Evolutionary conservation across 1,284 basidiomycete species (phyloP).

Genomic region (Microbotryum lychnidis-dioicae): DNA sequence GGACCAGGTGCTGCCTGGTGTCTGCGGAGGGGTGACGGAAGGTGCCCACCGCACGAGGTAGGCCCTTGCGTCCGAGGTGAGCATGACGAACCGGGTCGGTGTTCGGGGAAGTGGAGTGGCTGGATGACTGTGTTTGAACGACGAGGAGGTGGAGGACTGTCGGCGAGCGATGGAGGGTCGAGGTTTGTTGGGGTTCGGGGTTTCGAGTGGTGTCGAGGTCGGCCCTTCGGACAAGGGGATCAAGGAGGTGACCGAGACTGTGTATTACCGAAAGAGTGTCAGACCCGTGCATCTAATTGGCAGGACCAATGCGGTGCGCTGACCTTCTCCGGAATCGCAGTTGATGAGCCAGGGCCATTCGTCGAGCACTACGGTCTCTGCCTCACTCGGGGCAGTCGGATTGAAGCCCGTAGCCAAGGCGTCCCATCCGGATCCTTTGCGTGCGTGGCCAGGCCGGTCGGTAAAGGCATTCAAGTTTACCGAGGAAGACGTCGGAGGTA

Average conservation of each 20-base stretch:
- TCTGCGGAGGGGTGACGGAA: slow-evolving; percentile 12
- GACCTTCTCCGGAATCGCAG: slow-evolving; percentile 11
- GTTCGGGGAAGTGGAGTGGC: slow-evolving; percentile 23
- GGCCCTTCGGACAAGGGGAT: background rate
- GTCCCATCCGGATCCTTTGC: slow-evolving; percentile 20
- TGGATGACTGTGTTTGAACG: background rate
- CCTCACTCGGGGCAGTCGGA: background rate
- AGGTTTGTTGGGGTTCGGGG: background rate
- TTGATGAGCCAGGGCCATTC: slow-evolving; percentile 29
- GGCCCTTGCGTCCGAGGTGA: slow-evolving; percentile 42
- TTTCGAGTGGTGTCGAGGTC: too few species aligned
- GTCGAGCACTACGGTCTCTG: slow-evolving; percentile 17
- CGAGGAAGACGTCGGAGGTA: slow-evolving; percentile 5
- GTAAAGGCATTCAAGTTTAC: slow-evolving; percentile 3
- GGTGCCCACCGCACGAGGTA: slow-evolving; percentile 38
- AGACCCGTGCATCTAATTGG: background rate
- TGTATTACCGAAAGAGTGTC: background rate
- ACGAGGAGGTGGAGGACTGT: background rate
- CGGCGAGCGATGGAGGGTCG: background rate
- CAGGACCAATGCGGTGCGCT: background rate
- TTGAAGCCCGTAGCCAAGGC: background rate
- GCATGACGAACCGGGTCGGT: slow-evolving; percentile 38
- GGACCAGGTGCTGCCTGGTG: background rate
- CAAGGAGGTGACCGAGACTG: slow-evolving; percentile 20
- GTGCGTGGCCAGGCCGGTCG: background rate